Percentiles rank a stretch among this genome's conserved stretches.
Evolutionary conservation across 345 rosid species (phyloP).

Genomic region (Odontarrhena argentea): DNA sequence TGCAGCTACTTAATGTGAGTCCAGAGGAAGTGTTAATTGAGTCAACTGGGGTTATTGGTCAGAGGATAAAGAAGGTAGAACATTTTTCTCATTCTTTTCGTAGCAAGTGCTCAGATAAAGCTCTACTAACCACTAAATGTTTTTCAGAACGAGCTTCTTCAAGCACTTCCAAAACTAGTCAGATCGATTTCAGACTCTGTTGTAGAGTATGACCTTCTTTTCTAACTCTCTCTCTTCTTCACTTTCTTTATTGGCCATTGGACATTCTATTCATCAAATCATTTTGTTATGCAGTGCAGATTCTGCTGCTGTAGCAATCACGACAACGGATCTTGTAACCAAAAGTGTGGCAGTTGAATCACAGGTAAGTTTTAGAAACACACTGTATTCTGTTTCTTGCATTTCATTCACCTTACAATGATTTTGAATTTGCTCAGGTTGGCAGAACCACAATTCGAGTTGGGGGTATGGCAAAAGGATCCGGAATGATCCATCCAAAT

Average conservation of each 20-base stretch:
- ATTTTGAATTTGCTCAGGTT: conserved; percentile 50
- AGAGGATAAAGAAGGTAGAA: conserved; percentile 80
- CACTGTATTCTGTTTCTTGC: background rate
- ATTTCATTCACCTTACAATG: conserved; percentile 4
- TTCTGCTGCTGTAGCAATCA: conserved; percentile 95
- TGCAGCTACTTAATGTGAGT: conserved; percentile 65
- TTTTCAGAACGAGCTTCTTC: conserved; percentile 75
- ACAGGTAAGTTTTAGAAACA: conserved; percentile 47
- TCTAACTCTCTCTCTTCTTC: conserved; percentile 17
- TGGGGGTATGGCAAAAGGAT: conserved; percentile 99
- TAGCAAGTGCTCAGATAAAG: background rate
- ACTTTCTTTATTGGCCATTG: background rate
- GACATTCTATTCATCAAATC: conserved; percentile 21
- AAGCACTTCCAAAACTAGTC: conserved; percentile 74
- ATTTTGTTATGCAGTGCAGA: conserved; percentile 68
- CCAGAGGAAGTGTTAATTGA: conserved; percentile 75
- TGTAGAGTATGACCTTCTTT: conserved; percentile 54
- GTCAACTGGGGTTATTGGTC: conserved; percentile 96
- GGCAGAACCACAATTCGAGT: conserved; percentile 67
- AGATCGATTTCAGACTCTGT: conserved; percentile 59
- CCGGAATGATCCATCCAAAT: conserved; percentile 98
- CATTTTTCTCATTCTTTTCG: background rate
- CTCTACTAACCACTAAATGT: background rate
- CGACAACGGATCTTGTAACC: conserved; percentile 94
- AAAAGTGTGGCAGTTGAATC: conserved; percentile 94